These are phyloP conservation scores for Allomyces arbusculus DNA, from an alignment of 192 early-diverging fungal genomes.

Conservation along the genomic window DNA sequence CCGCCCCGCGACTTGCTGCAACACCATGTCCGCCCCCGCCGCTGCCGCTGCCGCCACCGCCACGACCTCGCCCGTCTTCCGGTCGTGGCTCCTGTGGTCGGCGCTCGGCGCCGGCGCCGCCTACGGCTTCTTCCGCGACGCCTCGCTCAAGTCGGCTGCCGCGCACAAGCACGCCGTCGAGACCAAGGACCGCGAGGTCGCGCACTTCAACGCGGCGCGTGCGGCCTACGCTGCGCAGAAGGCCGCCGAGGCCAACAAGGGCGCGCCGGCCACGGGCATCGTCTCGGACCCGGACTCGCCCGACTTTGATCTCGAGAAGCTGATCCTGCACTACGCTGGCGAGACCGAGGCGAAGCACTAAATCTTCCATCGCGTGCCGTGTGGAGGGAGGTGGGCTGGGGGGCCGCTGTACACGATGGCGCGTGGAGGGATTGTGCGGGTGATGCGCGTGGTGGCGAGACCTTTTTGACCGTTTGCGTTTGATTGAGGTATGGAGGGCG, in stretches of 20 bases:
- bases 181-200: background rate
- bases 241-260: background rate
- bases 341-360: background rate
- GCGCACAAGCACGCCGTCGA: background rate
- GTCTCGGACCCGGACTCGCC: background rate
- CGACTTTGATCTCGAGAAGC: background rate
- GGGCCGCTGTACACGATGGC: no score
- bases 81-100: background rate
- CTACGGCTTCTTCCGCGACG: background rate
- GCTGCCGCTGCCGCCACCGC: background rate
- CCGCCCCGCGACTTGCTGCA: no score
- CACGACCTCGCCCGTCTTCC: background rate
- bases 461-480: no score
- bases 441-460: no score
- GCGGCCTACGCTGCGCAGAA: background rate
- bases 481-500: no score
- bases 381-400: no score
- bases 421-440: no score
- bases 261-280: background rate
- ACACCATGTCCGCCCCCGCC: no score
- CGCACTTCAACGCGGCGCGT: background rate
- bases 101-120: background rate
- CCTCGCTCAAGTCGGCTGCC: background rate
- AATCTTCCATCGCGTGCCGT: background rate
- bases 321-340: background rate